These are phyloP conservation scores for Eucalyptus melliodora DNA, from an alignment of 345 rosid species.

Conservation along the genomic window DNA sequence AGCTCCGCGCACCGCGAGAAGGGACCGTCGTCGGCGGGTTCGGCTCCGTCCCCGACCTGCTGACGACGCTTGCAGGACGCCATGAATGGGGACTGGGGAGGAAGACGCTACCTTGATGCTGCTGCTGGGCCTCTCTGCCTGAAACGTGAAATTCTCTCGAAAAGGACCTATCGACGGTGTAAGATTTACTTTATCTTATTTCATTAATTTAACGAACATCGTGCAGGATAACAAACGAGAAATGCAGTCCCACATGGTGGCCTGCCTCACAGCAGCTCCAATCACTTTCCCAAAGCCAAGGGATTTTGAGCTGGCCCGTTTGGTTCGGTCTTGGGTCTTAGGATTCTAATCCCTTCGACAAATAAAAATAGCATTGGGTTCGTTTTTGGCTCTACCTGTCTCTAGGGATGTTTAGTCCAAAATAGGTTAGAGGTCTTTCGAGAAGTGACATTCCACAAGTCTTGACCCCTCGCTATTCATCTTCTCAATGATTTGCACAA, in stretches of 20 bases:
- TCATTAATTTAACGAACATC: background rate
- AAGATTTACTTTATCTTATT: background rate
- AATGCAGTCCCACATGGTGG: rapidly evolving
- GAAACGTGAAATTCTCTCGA: background rate
- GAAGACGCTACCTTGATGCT: background rate
- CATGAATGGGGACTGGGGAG: background rate
- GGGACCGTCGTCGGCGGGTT: background rate
- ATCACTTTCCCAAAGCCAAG: no score
- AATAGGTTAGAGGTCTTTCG: no score
- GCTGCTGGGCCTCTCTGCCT: background rate
- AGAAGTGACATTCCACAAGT: no score
- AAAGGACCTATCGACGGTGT: background rate
- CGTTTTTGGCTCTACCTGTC: rapidly evolving
- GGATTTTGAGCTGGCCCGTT: no score
- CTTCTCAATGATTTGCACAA: no score
- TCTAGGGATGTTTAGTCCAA: no score
- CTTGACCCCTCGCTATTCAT: rapidly evolving
- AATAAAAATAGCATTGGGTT: no score
- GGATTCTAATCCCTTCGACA: no score
- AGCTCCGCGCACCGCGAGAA: conserved; percentile 16
- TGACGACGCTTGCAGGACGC: background rate
- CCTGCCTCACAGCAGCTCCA: no score
- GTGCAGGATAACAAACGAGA: no score
- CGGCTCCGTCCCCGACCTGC: background rate
- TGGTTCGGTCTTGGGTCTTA: no score